phyloP scores from a whole-genome alignment of 345 rosid species.

The Gossypium rotundifolium region DNA sequence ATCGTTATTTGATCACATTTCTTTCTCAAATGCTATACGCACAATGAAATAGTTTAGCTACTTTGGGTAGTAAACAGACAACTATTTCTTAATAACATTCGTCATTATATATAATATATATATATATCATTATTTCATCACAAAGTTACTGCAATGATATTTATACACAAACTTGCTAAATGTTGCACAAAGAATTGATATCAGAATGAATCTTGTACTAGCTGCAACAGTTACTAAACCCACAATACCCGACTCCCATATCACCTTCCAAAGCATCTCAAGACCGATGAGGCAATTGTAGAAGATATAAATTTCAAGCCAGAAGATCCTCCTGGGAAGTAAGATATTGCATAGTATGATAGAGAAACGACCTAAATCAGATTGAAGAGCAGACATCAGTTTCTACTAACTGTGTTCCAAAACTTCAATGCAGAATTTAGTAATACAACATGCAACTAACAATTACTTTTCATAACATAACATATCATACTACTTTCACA shows the following conservation, averaged over 20 bases:
- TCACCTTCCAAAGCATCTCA: constrained; percentile 44
- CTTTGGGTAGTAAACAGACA: no score
- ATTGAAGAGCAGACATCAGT: constrained; percentile 7
- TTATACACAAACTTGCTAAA: not conserved
- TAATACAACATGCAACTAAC: not conserved
- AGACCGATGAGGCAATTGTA: constrained; percentile 27
- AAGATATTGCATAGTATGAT: constrained; percentile 39
- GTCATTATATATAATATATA: no score
- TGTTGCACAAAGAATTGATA: not conserved
- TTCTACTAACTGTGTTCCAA: not conserved
- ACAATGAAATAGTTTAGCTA: no score
- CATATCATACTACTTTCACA: not conserved
- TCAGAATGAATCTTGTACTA: not conserved
- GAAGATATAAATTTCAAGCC: constrained; percentile 39
- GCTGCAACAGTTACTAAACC: not conserved
- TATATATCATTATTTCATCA: not conserved
- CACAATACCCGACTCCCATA: not conserved
- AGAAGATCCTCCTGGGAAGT: constrained; percentile 48
- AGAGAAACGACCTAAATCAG: constrained; percentile 34
- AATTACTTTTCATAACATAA: not conserved
- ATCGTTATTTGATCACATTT: no score
- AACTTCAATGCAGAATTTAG: not conserved
- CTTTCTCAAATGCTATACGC: no score
- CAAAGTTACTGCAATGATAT: not conserved
- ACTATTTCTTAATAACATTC: no score